Evolutionary conservation across 192 early-diverging fungal species (phyloP).

Genomic region (Podila epicladia): DNA sequence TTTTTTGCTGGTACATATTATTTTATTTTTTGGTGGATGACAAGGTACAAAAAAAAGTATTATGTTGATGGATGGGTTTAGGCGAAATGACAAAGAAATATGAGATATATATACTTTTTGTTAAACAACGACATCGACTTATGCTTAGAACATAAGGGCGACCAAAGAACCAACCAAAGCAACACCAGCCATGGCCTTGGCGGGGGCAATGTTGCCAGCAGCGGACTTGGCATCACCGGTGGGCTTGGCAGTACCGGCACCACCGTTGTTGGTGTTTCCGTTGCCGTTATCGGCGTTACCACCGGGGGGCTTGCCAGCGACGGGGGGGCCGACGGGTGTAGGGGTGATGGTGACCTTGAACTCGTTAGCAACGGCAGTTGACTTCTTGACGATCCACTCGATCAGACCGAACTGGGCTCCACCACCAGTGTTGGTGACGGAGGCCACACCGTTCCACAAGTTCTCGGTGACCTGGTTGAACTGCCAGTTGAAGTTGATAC

Average conservation of each 20-base stretch:
- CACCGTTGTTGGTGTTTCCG: neutral
- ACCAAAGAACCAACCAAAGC: conserved; percentile 12
- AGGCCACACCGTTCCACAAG: conserved; percentile 25
- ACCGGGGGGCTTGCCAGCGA: conserved; percentile 3
- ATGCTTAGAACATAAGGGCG: neutral
- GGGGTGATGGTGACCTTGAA: conserved; percentile 27
- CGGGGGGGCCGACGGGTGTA: conserved; percentile 22
- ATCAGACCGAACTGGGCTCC: conserved; percentile 54
- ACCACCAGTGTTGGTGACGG: conserved; percentile 21
- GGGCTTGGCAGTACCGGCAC: neutral
- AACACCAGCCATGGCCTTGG: conserved; percentile 5
- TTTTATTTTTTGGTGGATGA: no score
- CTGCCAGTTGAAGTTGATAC: conserved; percentile 55
- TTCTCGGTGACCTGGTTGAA: conserved; percentile 47
- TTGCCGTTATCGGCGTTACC: neutral
- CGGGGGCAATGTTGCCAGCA: conserved; percentile 4
- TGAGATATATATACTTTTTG: no score
- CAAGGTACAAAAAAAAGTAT: no score
- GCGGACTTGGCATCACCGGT: neutral
- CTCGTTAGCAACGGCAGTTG: conserved; percentile 45
- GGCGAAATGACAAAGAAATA: no score
- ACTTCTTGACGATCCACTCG: conserved; percentile 54
- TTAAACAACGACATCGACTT: neutral
- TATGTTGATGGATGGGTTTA: no score
- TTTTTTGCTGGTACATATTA: no score